phyloP scores from a whole-genome alignment of 805 yeast species.

The Hanseniaspora meyeri region DNA sequence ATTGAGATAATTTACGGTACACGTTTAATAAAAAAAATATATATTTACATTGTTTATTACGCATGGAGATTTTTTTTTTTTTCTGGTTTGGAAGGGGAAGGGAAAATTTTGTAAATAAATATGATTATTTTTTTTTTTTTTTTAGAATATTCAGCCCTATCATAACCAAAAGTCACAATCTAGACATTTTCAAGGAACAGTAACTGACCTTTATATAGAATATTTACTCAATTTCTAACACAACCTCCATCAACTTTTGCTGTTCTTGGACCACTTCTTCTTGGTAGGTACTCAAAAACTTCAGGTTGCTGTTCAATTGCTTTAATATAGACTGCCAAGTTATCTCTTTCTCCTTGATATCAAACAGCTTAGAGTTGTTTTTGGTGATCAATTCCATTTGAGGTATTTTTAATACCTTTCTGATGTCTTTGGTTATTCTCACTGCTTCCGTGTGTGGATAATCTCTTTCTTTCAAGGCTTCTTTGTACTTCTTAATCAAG shows the following conservation, averaged over 20 bases:
- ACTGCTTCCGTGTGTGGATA: slow-evolving; percentile 68
- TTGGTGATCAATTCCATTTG: slow-evolving; percentile 60
- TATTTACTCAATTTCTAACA: slow-evolving; percentile 1
- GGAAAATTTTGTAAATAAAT: no score
- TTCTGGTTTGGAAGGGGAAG: background rate
- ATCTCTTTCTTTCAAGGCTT: slow-evolving; percentile 52
- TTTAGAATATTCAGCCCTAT: no score
- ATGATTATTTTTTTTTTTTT: no score
- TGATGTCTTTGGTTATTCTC: slow-evolving; percentile 68
- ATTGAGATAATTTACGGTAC: background rate
- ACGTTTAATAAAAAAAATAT: background rate
- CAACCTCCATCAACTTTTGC: slow-evolving; percentile 6
- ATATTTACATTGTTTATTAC: background rate
- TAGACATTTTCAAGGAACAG: no score
- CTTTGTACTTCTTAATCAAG: slow-evolving; percentile 56
- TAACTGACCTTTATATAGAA: no score
- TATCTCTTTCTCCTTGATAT: slow-evolving; percentile 22
- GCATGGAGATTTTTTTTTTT: no score
- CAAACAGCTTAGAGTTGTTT: slow-evolving; percentile 8
- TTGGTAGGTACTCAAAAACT: slow-evolving; percentile 23
- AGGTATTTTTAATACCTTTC: slow-evolving; percentile 71
- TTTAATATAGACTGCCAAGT: slow-evolving; percentile 18
- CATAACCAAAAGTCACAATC: no score
- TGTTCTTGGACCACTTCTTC: slow-evolving; percentile 18
- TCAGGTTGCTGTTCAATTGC: slow-evolving; percentile 18